A percentile compares a stretch with the other conserved stretches of the same genome.
Evolutionary conservation across 495 filamentous ascomycete genomes (phyloP).

Genomic region (Tuber indicum): DNA sequence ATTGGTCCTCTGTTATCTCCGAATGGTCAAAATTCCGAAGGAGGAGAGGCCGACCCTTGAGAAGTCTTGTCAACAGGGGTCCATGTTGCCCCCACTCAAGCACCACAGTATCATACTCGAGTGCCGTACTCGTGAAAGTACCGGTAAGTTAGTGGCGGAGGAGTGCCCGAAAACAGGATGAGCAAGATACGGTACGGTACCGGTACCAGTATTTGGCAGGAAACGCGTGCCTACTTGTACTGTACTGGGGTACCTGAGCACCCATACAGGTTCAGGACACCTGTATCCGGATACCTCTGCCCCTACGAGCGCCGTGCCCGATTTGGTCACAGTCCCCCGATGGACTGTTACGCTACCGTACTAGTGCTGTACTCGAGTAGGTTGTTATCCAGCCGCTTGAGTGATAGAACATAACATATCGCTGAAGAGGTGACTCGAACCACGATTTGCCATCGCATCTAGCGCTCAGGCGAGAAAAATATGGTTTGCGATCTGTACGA

Average conservation of each 20-base stretch:
- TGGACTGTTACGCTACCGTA: neutral
- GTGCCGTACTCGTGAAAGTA: too few relatives aligned
- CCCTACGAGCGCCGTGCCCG: neutral
- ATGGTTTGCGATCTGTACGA: neutral
- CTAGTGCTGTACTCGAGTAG: neutral
- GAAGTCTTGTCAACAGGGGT: neutral
- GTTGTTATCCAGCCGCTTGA: neutral
- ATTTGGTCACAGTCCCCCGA: neutral
- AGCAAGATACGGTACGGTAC: too few relatives aligned
- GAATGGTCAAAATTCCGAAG: neutral
- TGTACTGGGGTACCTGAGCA: too few relatives aligned
- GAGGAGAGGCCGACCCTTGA: neutral
- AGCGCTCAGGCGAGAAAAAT: neutral
- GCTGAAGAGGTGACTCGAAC: neutral
- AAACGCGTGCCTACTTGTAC: too few relatives aligned
- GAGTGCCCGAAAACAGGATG: too few relatives aligned
- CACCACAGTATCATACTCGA: too few relatives aligned
- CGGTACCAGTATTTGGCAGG: too few relatives aligned
- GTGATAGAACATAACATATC: neutral
- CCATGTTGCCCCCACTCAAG: neutral
- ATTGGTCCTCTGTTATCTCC: neutral
- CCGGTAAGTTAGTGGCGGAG: too few relatives aligned
- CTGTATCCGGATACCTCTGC: too few relatives aligned
- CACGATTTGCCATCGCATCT: neutral
- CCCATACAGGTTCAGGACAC: too few relatives aligned